Base-by-base conservation (phyloP, 352 stramenopile species). In the Elongisporangium anandrum region DNA sequence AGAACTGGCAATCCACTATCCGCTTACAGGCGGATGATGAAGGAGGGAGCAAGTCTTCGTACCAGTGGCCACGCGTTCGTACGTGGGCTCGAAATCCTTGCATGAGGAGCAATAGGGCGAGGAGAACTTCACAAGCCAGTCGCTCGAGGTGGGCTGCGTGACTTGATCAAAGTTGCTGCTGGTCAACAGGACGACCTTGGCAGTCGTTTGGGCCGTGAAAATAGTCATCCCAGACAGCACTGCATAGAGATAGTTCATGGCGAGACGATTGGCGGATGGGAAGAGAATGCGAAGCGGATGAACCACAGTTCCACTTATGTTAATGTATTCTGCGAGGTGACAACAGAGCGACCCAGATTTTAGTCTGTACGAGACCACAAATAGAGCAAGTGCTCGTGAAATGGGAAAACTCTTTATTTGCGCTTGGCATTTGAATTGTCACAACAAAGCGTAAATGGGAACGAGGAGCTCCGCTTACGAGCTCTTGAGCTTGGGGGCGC, bases 401-500 rank as follows among this genome's bases (percentile, higher is more conserved):
- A 17, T 45, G 3, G 13, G 34, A 38, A 38, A 38, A 13, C 26
- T 2, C 17, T 45, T 45, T 45, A 45, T 45, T 45, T 2, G 34
- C 17, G 10, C 17, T 45, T 45, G 34, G 24, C 34, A 45, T 45
- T 45, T 45, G 13, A 7, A 45, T 17, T 17, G 34, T 45, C 10
- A 45, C 34, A 45, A 17, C 9, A 17, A 17, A 45, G 34, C 16
- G 10, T 12, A 45, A 45, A n/a, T n/a, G n/a, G n/a, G n/a, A n/a
- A n/a, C n/a, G n/a, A n/a, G n/a, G 15, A 10, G 16, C 15, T 52
- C 6, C 22, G 13, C 23, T 77, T 84, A 92, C 65, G 79, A 69
- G 55, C 69, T 85, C 76, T 90, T 89, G 24, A 69, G 29, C 66
- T 92, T 89, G 41, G 60, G 54, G 10, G 50, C 59, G 57, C 52